Conservation (phyloP, 2,329 filamentous ascomycete genomes). For the Epicoccum nigrum region DNA sequence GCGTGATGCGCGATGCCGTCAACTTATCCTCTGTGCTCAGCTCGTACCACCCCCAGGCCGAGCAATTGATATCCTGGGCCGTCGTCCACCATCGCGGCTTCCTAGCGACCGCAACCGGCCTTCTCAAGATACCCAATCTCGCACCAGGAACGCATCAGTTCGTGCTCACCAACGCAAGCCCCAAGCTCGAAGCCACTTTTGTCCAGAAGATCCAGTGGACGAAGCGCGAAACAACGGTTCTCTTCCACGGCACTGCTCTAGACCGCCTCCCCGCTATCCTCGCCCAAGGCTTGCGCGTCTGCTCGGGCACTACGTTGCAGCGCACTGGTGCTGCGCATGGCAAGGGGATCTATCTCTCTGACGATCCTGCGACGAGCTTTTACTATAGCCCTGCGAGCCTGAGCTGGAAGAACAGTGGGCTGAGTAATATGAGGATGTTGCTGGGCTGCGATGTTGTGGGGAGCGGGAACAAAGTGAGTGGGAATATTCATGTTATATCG, state of each 20-base stretch:
- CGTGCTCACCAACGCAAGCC: constrained; percentile 37
- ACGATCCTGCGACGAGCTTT: constrained; percentile 36
- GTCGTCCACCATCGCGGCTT: constrained; percentile 39
- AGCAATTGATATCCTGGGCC: constrained; percentile 38
- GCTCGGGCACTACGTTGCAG: constrained; percentile 38
- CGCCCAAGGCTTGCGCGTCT: constrained; percentile 33
- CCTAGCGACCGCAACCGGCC: constrained; percentile 33
- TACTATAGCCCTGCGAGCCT: constrained; percentile 27
- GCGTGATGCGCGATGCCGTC: constrained; percentile 22
- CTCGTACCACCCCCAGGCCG: constrained; percentile 27
- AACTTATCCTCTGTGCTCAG: constrained; percentile 24
- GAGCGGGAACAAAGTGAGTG: constrained; percentile 18
- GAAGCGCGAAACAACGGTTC: constrained; percentile 23
- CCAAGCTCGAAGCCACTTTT: constrained; percentile 33
- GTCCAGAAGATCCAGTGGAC: constrained; percentile 13
- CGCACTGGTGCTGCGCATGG: constrained; percentile 40
- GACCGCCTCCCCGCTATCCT: constrained; percentile 43
- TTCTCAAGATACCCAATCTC: constrained; percentile 36
- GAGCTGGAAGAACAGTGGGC: constrained; percentile 34
- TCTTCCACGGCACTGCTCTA: constrained; percentile 44
- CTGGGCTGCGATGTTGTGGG: constrained; percentile 40
- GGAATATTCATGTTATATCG: constrained; percentile 36
- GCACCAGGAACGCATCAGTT: constrained; percentile 41
- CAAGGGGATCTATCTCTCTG: constrained; percentile 42
- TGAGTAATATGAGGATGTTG: constrained; percentile 37